Evolutionary conservation across 148 eudicot genomes (phyloP).

Genomic region (Beta vulgaris): DNA sequence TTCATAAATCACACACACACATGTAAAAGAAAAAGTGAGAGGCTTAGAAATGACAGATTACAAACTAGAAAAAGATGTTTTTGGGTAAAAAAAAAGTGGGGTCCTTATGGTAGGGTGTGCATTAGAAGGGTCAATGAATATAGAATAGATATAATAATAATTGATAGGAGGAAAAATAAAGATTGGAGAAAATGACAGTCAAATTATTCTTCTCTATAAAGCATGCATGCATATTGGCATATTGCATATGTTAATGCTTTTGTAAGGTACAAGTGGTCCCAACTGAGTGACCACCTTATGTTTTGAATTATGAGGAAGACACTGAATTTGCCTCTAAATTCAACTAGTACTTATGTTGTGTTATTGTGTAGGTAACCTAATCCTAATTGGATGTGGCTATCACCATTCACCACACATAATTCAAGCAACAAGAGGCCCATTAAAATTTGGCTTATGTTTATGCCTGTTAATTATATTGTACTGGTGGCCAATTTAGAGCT

Average conservation of each 20-base stretch:
- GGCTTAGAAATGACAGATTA: constrained; percentile 16
- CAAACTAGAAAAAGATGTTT: constrained; percentile 14
- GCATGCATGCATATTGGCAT: no score
- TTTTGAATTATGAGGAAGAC: constrained; percentile 1
- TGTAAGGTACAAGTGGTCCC: constrained; percentile 17
- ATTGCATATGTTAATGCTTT: constrained; percentile 9
- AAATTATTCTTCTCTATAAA: constrained; percentile 28
- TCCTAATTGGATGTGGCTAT: background rate
- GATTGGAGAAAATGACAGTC: constrained; percentile 34
- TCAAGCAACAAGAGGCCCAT: background rate
- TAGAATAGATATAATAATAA: background rate
- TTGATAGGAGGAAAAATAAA: constrained; percentile 2
- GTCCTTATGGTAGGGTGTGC: constrained; percentile 11
- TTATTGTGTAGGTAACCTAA: background rate
- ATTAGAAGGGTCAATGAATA: background rate
- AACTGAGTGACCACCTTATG: constrained; percentile 3
- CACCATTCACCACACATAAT: background rate
- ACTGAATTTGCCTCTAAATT: background rate
- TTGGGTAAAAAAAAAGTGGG: constrained; percentile 19
- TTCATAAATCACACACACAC: constrained; percentile 24
- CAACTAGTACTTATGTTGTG: background rate
- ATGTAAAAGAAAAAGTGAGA: constrained; percentile 6
- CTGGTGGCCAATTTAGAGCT: background rate
- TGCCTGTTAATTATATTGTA: background rate
- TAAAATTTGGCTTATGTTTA: background rate